phyloP scores from a whole-genome alignment of 2,329 filamentous ascomycete species.

The Fusarium tricinctum region DNA sequence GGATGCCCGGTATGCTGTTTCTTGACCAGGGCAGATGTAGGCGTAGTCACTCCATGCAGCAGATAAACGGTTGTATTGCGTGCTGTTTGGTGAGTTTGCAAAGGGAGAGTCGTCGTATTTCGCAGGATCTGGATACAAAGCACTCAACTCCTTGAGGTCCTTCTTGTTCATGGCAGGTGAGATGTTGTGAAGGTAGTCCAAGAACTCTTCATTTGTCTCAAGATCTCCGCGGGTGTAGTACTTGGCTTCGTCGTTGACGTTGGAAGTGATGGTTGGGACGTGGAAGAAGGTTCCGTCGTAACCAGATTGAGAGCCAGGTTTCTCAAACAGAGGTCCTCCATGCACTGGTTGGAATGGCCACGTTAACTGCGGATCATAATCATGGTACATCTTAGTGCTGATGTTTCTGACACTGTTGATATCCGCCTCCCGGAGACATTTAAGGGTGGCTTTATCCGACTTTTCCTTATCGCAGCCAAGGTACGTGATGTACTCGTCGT shows the following conservation, averaged over 20 bases:
- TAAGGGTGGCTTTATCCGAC: conserved; percentile 53
- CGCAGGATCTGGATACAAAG: conserved; percentile 56
- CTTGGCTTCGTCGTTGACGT: conserved; percentile 56
- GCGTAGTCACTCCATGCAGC: conserved; percentile 62
- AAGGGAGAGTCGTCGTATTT: conserved; percentile 54
- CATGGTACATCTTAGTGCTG: conserved; percentile 56
- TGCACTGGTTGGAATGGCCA: conserved; percentile 66
- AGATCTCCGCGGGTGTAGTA: conserved; percentile 52
- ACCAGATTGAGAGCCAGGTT: conserved; percentile 59
- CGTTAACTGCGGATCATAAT: conserved; percentile 57
- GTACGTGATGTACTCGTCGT: conserved; percentile 48
- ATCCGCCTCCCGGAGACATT: conserved; percentile 57
- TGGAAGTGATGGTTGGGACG: conserved; percentile 56
- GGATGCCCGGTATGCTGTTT: conserved; percentile 58
- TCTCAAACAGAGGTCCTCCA: conserved; percentile 61
- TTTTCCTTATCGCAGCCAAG: conserved; percentile 49
- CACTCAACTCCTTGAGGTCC: conserved; percentile 50
- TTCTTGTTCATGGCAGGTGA: conserved; percentile 49
- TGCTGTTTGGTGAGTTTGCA: conserved; percentile 56
- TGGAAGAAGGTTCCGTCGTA: conserved; percentile 56
- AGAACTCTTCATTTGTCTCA: conserved; percentile 55
- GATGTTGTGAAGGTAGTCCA: conserved; percentile 55
- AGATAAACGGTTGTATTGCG: conserved; percentile 60
- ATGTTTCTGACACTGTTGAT: conserved; percentile 55
- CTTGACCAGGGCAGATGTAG: conserved; percentile 61